Base-by-base conservation (phyloP, 768 basidiomycete species). In the Termitomyces sp. region DNA sequence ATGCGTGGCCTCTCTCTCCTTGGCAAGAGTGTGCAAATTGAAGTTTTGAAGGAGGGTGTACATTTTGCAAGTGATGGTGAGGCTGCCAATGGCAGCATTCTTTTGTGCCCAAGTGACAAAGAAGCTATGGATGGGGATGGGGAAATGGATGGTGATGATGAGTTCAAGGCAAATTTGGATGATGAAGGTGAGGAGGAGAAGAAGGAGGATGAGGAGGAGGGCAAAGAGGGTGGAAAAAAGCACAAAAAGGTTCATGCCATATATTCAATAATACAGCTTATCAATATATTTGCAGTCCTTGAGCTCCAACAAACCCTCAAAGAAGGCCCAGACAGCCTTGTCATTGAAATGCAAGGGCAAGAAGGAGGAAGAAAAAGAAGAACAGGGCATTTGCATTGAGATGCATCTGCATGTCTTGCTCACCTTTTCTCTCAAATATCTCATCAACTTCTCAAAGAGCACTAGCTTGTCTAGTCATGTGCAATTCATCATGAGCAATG, bases 351-450 rank as follows among this genome's bases (percentile, higher is more conserved):
- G 80, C 31, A 78, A 83, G 56, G 83, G 84, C 71, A 86, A 86
- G 67, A 88, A 88, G 69, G 82, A 81, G 7, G 85, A 86, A 20
- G 81, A 83, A 3, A 83, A 84, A 4, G 78, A 79, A 12, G 70
- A 70, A 0, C 76, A 77, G 12, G 84, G 81, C 49, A 89, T 96
- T 52, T 72, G 76, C 63, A 90, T 96, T 70, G 86, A 91, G 75
- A 90, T 97, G 83, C 92, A 94, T 70, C 88, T 90, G 71, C 86
- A 92, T 64, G 96, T 99, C 63, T 84, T 86, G 46, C 80, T 98
- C 52, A 98, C 95, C 1, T 98, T 98, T 80, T 94, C 92, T 37
- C 80, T 98, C 68, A 98, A 98, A 75, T 99, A 98, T 76, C 87
- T 98, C 32, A 88, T 92, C 74, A 98, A 97, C 77, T 98, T 99